A percentile compares a stretch with the other conserved stretches of the same genome.
Evolutionary conservation across 2,329 filamentous ascomycete genomes (phyloP).

Genomic region (Dothideomycetes sp.): DNA sequence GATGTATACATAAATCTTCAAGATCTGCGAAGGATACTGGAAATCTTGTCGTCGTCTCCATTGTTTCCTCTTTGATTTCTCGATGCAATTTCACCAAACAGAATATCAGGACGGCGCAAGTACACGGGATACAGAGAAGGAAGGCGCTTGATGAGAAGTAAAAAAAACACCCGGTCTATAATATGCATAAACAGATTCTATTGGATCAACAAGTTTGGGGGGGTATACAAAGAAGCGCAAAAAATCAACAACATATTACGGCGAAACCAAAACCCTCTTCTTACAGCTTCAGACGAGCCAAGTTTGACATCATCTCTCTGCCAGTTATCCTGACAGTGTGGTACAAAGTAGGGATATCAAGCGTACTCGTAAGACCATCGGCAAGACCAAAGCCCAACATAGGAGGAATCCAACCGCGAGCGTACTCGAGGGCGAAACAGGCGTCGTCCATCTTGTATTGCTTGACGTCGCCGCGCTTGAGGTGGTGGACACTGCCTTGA

Average conservation of each 20-base stretch:
- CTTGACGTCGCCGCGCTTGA: conserved; percentile 62
- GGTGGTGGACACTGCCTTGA: conserved; percentile 61
- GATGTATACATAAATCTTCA: background rate
- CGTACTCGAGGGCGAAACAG: conserved; percentile 78
- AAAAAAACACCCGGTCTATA: too few relatives aligned
- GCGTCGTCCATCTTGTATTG: conserved; percentile 72
- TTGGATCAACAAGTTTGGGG: too few relatives aligned
- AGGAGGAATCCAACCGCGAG: conserved; percentile 80
- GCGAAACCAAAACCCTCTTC: background rate
- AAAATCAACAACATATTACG: too few relatives aligned
- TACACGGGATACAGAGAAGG: background rate
- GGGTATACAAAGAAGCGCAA: too few relatives aligned
- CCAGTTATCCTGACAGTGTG: conserved; percentile 65
- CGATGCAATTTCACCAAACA: too few relatives aligned
- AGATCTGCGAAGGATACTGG: background rate
- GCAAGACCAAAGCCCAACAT: conserved; percentile 89
- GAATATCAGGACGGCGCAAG: background rate
- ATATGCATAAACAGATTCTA: too few relatives aligned
- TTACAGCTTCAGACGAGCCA: conserved; percentile 54
- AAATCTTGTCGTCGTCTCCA: too few relatives aligned
- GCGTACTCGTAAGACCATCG: conserved; percentile 68
- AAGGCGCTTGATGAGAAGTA: background rate
- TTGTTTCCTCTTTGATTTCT: background rate
- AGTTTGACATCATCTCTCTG: conserved; percentile 64
- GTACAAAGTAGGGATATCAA: conserved; percentile 81